Evolutionary conservation across 2,329 filamentous ascomycete species (phyloP), one percentile per base, ranked within the genome.

Genomic region (Trichophyton rubrum): DNA sequence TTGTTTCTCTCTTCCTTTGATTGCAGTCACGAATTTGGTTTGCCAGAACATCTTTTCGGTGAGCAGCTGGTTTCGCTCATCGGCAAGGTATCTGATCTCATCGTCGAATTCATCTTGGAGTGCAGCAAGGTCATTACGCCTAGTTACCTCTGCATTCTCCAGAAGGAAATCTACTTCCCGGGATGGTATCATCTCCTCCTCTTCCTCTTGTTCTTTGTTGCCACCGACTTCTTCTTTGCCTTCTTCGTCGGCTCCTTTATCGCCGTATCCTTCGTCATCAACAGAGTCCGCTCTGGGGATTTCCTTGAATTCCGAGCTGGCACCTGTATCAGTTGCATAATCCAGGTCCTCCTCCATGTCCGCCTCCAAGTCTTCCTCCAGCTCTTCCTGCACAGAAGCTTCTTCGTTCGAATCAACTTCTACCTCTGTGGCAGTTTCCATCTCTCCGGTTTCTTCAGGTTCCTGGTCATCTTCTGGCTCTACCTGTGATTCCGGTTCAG

Each of bases 161-260:
- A 60, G 47, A 38, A 60, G 59, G 15, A 60, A 60, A n/a, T 60
- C 59, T 35, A 60, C 59, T 35, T 60, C 59, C 40, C 45, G 17
- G 13, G 59, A 43, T 55, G 59, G 47, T 11, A 60, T 56, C 24
- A 49, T 38, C n/a, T 56, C 59, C 13, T 60, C 47, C 35, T 40
- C 59, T n/a, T 55, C 24, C 13, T 33, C 49, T n/a, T 33, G 6
- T 30, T 7, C 11, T 15, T 53, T 24, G 7, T 30, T 27, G 13
- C 15, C 45, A 13, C 22, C 45, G 15, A 13, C 17, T 5, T 15
- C 24, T 30, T 30, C 15, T 4, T 55, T 15, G 15, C 33, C 13
- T 7, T 38, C 24, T 17, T 7, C 51, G 1, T 55, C 51, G 27
- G 17, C 27, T 1, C 9, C 27, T 27, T 7, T 30, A n/a, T 60